Percentiles rank a stretch among this genome's conserved stretches.
These are phyloP conservation scores for Lepiota brunneoincarnata DNA, from an alignment of 768 basidiomycete genomes.

Conservation along the genomic window DNA sequence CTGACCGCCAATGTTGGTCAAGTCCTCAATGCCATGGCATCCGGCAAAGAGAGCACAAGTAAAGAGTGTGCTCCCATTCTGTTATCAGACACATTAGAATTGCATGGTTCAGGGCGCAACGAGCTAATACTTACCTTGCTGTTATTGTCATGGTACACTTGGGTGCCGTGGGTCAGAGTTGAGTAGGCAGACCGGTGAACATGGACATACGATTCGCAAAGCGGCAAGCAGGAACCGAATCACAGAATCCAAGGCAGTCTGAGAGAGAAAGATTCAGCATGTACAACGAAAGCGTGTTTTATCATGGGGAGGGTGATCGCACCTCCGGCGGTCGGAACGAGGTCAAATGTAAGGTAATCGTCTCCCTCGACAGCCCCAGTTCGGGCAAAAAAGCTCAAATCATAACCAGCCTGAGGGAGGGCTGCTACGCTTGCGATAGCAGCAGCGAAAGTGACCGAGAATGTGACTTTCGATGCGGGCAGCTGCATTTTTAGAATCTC, in stretches of 20 bases:
- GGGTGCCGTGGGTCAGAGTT: constrained; percentile 16
- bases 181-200: constrained; percentile 23
- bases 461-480: too few species aligned
- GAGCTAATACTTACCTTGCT: too few species aligned
- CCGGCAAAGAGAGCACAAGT: constrained; percentile 30
- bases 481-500: too few species aligned
- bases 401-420: too few species aligned
- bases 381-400: constrained; percentile 21
- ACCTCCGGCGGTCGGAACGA: constrained; percentile 15
- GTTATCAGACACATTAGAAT: neutral
- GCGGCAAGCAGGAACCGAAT: constrained; percentile 24
- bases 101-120: too few species aligned
- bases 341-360: constrained; percentile 30
- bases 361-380: constrained; percentile 26
- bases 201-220: constrained; percentile 28
- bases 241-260: constrained; percentile 32
- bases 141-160: too few species aligned
- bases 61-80: constrained; percentile 30
- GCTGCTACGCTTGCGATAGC: too few species aligned
- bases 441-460: too few species aligned
- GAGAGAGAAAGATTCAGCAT: neutral
- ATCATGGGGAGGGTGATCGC: too few species aligned
- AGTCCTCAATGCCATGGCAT: constrained; percentile 23
- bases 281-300: too few species aligned
- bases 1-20: constrained; percentile 30